Base-by-base conservation (phyloP, 345 rosid genomes). In the Eucalyptus cladocalyx region DNA sequence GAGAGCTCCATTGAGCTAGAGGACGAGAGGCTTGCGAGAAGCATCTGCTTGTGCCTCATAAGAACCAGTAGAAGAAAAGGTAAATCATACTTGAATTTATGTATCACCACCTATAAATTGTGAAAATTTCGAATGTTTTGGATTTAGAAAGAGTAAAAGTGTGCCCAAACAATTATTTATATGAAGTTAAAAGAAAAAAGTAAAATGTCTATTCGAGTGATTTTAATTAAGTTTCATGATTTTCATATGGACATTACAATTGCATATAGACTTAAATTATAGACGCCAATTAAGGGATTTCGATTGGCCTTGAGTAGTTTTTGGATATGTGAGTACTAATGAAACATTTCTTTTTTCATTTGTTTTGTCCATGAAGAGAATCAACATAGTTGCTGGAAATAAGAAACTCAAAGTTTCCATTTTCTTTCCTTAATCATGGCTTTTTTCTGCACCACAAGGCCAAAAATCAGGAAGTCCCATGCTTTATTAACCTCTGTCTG, bases 391-490 rank as follows among this genome's bases (percentile, higher is more conserved):
- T 2, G 34, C 34, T 30, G 9, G 19, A 62, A 62, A 62, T 14
- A 62, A 62, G 5, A 30, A 62, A 62, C 10, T 62, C 72, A 62
- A 62, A 30, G 72, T 62, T 62, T 62, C 72, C 72, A 62, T 30
- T 62, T 30, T 30, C 15, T 62, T 30, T 0, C 32, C 37, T 62
- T 30, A 30, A 62, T 62, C 19, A 30, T 62, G 19, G 72, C 72
- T 30, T 62, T 14, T 62, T 62, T 62, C 2, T 62, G 19, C 72
- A 14, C 18, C 37, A 13, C 72, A 13, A 30, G 37, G 72, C 72
- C 16, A 24, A 60, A 60, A 60, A 60, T 60, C 0, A 28, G 3
- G 24, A 0, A 53, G 24, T 53, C 56, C 24, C 56, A 53, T 0
- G 10, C 56, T 8, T 53, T 53, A 4, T 53, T 53, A 19, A 53